Conservation (phyloP, 306 rosid genomes). For the Lagenaria siceraria region DNA sequence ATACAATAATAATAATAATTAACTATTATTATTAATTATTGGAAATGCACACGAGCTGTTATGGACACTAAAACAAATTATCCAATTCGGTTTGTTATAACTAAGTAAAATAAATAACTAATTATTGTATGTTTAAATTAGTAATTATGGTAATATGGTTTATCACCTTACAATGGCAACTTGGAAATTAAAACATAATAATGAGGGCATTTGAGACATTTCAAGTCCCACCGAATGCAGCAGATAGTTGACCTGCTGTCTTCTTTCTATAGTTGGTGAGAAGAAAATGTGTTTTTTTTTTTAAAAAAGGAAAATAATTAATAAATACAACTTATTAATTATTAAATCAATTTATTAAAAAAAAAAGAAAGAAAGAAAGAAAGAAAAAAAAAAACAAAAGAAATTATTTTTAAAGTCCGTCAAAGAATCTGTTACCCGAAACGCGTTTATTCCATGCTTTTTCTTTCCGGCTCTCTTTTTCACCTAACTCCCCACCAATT, state of each 20-base stretch:
- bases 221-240: neutral
- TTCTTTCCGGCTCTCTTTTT: neutral
- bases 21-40: too few relatives aligned
- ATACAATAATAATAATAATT: too few relatives aligned
- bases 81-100: too few relatives aligned
- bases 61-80: too few relatives aligned
- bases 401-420: slow-evolving; percentile 4
- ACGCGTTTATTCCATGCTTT: slow-evolving; percentile 24
- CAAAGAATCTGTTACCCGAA: slow-evolving; percentile 23
- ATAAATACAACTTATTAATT: neutral
- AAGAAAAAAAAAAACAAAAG: too few relatives aligned
- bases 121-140: too few relatives aligned
- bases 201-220: neutral
- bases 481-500: neutral
- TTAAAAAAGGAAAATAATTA: neutral
- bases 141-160: too few relatives aligned
- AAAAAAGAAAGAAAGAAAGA: neutral
- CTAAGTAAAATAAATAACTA: too few relatives aligned
- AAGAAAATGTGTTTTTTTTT: neutral
- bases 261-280: neutral
- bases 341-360: neutral
- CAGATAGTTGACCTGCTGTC: slow-evolving; percentile 14
- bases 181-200: neutral
- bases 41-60: too few relatives aligned
- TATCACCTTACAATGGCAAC: neutral